phyloP scores from a whole-genome alignment of 179 eudicot species.

The Monotropa hypopitys region DNA sequence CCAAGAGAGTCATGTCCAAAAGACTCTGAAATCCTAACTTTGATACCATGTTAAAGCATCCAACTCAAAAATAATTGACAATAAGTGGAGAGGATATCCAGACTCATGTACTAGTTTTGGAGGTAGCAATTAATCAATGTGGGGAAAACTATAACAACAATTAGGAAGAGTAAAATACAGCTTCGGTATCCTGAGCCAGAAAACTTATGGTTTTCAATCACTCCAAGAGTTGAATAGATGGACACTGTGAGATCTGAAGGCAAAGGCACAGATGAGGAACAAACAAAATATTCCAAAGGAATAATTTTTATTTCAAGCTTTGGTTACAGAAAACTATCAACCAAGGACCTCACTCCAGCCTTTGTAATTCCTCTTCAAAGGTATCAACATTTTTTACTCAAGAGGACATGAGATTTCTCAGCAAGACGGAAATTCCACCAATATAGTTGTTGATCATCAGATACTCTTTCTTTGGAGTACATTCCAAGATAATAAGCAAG shows the following conservation, averaged over 20 bases:
- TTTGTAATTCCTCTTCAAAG: neutral
- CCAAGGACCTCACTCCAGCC: neutral
- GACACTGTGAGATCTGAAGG: neutral
- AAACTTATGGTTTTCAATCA: neutral
- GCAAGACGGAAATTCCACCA: neutral
- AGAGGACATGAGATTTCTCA: neutral
- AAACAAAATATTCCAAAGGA: neutral
- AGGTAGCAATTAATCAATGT: too few species aligned
- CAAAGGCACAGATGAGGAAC: neutral
- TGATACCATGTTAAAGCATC: too few species aligned
- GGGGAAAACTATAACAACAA: neutral
- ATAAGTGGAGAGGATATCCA: too few species aligned
- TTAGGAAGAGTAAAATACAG: neutral
- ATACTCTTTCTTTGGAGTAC: neutral
- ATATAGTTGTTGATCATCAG: neutral
- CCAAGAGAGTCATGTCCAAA: too few species aligned
- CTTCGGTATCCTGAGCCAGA: neutral
- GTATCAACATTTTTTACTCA: neutral
- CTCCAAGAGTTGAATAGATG: neutral
- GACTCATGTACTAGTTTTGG: too few species aligned
- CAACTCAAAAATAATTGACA: too few species aligned
- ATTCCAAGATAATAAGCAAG: neutral
- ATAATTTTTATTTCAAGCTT: neutral
- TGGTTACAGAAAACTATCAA: neutral
- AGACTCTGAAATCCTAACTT: too few species aligned